phyloP scores from a whole-genome alignment of 1,284 basidiomycete species.

The Ceratorhiza oryzae-sativae region DNA sequence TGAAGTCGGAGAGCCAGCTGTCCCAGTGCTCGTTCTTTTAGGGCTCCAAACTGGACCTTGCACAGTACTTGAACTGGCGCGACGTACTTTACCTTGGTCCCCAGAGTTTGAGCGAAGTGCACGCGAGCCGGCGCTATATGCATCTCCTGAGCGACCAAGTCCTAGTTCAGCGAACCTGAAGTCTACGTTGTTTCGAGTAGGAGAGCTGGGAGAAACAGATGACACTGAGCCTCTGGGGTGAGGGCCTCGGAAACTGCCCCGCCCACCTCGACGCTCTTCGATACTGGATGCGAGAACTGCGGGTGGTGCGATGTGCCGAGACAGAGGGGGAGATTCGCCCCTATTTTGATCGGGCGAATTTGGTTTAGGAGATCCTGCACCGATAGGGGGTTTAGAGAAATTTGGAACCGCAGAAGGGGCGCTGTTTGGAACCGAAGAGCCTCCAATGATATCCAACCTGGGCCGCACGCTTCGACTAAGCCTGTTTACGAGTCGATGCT shows the following conservation, averaged over 20 bases:
- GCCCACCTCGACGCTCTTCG: slow-evolving; percentile 2
- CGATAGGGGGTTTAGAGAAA: background rate
- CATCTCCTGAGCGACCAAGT: slow-evolving; percentile 11
- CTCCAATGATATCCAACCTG: background rate
- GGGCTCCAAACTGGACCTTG: background rate
- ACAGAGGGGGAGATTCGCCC: background rate
- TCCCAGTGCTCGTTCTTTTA: slow-evolving; percentile 7
- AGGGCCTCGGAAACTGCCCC: background rate
- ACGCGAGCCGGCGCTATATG: slow-evolving; percentile 27
- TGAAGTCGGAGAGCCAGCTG: slow-evolving; percentile 4
- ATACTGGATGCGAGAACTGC: slow-evolving; percentile 25
- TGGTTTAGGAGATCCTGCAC: background rate
- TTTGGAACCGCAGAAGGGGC: background rate
- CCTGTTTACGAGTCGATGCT: background rate
- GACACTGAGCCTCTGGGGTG: background rate
- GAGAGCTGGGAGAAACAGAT: background rate
- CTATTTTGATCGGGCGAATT: background rate
- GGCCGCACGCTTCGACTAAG: slow-evolving; percentile 18
- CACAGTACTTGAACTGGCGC: background rate
- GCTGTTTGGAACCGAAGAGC: background rate
- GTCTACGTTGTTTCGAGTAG: background rate
- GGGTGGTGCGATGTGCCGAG: slow-evolving; percentile 34
- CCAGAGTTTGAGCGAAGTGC: background rate
- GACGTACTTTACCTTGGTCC: background rate
- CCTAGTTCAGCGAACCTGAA: slow-evolving; percentile 17